A percentile compares a stretch with the other conserved stretches of the same genome.
These are phyloP conservation scores for Colletotrichum theobromicola DNA, from an alignment of 2,329 filamentous ascomycete genomes.

Conservation along the genomic window DNA sequence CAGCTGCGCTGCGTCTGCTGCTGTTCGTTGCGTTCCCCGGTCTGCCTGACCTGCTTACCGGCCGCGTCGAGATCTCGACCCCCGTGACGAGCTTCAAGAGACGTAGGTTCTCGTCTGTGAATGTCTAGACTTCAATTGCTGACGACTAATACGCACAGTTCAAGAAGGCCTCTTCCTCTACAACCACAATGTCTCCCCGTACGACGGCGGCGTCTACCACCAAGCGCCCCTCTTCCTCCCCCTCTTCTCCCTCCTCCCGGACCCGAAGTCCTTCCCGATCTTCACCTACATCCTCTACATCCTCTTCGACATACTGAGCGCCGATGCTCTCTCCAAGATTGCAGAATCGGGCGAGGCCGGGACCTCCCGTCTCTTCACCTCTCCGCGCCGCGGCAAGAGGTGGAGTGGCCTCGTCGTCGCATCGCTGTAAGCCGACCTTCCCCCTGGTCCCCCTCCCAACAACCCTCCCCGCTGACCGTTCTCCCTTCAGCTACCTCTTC, in stretches of 20 bases:
- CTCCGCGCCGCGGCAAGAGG: conserved; percentile 74
- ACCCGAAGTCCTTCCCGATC: conserved; percentile 68
- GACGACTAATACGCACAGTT: conserved; percentile 55
- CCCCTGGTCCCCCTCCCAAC: background rate
- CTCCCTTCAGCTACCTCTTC: conserved; percentile 75
- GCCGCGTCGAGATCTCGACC: conserved; percentile 94
- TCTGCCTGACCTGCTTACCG: conserved; percentile 83
- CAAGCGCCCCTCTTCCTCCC: conserved; percentile 90
- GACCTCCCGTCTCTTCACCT: conserved; percentile 77
- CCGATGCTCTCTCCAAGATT: conserved; percentile 78
- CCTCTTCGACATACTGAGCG: conserved; percentile 80
- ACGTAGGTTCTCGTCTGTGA: conserved; percentile 59
- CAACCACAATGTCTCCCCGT: conserved; percentile 94
- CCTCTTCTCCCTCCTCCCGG: conserved; percentile 87
- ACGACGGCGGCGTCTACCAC: conserved; percentile 86
- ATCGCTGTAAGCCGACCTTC: conserved; percentile 65
- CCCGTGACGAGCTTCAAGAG: conserved; percentile 98
- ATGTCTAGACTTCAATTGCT: background rate
- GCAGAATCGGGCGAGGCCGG: conserved; percentile 81
- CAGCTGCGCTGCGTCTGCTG: conserved; percentile 78
- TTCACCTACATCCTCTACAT: conserved; percentile 84
- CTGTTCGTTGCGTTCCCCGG: conserved; percentile 83
- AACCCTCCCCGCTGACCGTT: conserved; percentile 83
- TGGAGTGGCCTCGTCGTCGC: conserved; percentile 80
- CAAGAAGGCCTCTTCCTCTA: conserved; percentile 98